phyloP scores from a whole-genome alignment of 2,329 filamentous ascomycete species.

The Botrytis cinerea region DNA sequence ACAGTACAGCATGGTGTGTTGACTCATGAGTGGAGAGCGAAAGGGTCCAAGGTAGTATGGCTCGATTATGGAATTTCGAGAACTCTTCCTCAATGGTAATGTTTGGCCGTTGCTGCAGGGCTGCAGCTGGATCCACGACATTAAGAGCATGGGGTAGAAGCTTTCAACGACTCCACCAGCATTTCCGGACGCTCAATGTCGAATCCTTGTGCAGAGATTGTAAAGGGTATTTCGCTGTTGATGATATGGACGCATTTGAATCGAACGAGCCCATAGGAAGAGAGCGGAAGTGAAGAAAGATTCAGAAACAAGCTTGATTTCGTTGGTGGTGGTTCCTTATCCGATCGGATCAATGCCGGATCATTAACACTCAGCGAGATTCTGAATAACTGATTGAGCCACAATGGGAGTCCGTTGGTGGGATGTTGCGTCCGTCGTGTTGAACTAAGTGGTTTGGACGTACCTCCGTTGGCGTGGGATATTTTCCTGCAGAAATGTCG shows the following conservation, averaged over 20 bases:
- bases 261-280: not conserved
- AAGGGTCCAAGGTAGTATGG: not conserved
- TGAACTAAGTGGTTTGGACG: not conserved
- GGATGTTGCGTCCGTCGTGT: not conserved
- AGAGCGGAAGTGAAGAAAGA: not conserved
- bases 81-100: not conserved
- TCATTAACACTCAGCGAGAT: not conserved
- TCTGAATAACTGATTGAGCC: not conserved
- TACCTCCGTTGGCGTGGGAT: conserved; percentile 5
- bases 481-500: conserved; percentile 5
- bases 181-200: not conserved
- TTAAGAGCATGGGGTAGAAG: conserved; percentile 8
- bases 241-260: not conserved
- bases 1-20: conserved; percentile 13
- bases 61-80: not conserved
- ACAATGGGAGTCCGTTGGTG: not conserved
- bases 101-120: not conserved
- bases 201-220: not conserved
- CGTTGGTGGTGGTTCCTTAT: not conserved
- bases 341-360: not conserved
- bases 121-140: conserved; percentile 21
- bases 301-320: not conserved
- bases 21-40: conserved; percentile 13
- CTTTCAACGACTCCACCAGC: conserved; percentile 2
- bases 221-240: not conserved